Evolutionary conservation across 106 monocot species (phyloP).

Genomic region (Hemerocallis citrina): DNA sequence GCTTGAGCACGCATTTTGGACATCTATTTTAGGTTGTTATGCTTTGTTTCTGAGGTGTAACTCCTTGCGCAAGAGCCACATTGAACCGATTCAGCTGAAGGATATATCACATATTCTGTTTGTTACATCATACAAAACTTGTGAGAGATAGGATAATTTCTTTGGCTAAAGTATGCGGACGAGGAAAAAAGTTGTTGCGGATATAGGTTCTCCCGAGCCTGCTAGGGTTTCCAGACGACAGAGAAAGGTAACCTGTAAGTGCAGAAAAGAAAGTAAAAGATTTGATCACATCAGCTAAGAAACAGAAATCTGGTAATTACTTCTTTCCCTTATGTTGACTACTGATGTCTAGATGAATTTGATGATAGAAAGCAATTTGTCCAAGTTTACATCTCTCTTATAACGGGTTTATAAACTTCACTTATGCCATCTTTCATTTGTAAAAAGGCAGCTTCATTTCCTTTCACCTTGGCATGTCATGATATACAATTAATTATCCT

Average conservation of each 20-base stretch:
- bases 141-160: neutral
- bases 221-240: neutral
- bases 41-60: neutral
- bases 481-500: too few relatives aligned
- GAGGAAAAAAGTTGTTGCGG: slow-evolving; percentile 6
- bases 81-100: neutral
- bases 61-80: neutral
- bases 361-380: neutral
- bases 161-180: slow-evolving; percentile 8
- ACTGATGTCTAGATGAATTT: neutral
- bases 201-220: slow-evolving; percentile 4
- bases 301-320: slow-evolving; percentile 12
- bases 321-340: neutral
- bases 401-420: neutral
- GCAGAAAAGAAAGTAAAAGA: slow-evolving; percentile 17
- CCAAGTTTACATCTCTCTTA: neutral
- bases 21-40: neutral
- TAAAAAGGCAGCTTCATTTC: neutral
- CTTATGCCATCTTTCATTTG: neutral
- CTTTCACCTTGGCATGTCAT: too few relatives aligned
- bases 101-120: neutral
- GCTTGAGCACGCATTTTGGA: neutral
- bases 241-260: slow-evolving; percentile 2
- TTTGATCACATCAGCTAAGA: slow-evolving; percentile 11
- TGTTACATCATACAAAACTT: neutral